phyloP scores from a whole-genome alignment of 306 rosid genomes.

The Phaseolus lunatus region DNA sequence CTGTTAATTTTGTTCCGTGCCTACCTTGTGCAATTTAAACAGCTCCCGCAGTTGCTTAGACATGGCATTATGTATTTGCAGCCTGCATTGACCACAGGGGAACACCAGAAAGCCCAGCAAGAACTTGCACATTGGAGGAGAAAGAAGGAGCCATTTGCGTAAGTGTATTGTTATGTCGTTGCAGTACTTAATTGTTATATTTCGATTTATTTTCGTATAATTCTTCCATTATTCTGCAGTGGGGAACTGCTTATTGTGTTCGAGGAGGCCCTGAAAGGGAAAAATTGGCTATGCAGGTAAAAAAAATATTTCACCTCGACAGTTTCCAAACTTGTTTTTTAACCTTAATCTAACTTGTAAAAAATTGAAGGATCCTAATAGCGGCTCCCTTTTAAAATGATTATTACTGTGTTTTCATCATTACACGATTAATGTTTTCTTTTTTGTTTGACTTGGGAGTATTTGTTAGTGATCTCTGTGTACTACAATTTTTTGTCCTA shows the following conservation, averaged over 20 bases:
- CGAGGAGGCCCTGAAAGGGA: slow-evolving; percentile 87
- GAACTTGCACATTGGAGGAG: slow-evolving; percentile 87
- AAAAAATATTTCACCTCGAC: neutral
- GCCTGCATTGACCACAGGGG: slow-evolving; percentile 97
- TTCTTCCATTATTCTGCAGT: slow-evolving; percentile 54
- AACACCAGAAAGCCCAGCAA: slow-evolving; percentile 89
- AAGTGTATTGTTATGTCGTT: slow-evolving; percentile 42
- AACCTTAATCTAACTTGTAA: neutral
- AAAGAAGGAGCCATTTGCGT: slow-evolving; percentile 85
- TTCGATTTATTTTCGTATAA: slow-evolving; percentile 28
- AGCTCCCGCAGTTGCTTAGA: slow-evolving; percentile 9
- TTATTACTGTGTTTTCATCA: neutral
- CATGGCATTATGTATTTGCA: slow-evolving; percentile 37
- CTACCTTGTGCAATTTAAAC: neutral
- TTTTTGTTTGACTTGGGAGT: neutral
- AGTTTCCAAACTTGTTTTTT: neutral
- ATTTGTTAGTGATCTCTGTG: neutral
- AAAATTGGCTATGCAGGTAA: slow-evolving; percentile 84
- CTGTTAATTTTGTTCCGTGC: neutral
- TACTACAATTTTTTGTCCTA: neutral
- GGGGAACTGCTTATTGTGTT: slow-evolving; percentile 92
- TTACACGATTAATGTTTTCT: neutral
- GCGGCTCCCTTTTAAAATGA: neutral
- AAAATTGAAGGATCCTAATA: neutral
- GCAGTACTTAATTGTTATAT: neutral